Conservation (phyloP, 75 land plant genomes). For the Pseudotsuga menziesii region DNA sequence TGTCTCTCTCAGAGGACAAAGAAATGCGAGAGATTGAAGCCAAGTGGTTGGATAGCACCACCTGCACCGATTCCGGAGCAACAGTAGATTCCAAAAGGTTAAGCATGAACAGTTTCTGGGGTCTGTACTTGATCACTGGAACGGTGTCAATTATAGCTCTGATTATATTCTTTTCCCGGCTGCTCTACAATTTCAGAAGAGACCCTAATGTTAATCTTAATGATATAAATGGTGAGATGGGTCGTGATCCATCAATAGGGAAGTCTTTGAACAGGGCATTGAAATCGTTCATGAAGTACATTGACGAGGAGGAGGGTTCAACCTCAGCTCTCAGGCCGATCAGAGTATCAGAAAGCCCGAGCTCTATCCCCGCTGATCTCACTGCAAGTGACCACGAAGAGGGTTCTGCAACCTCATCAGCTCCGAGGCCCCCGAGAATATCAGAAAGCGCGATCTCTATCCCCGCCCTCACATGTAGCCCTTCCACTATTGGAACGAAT, state of each 20-base stretch:
- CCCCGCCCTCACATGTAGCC: too few species aligned
- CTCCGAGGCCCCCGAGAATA: too few species aligned
- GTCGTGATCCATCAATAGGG: not conserved
- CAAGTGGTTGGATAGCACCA: conserved; percentile 17
- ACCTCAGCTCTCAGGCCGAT: too few species aligned
- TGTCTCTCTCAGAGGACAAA: conserved; percentile 27
- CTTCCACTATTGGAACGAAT: too few species aligned
- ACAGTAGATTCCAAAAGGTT: conserved; percentile 15
- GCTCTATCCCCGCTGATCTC: too few species aligned
- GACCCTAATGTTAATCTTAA: too few species aligned
- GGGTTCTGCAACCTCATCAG: too few species aligned
- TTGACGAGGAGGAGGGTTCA: not conserved
- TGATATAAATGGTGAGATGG: too few species aligned
- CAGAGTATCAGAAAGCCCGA: too few species aligned
- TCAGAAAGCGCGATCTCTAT: too few species aligned
- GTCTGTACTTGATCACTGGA: conserved; percentile 50
- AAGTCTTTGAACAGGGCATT: not conserved
- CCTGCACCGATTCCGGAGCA: conserved; percentile 8
- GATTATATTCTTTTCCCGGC: conserved; percentile 15
- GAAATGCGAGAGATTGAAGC: conserved; percentile 13
- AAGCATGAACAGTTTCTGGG: conserved; percentile 47
- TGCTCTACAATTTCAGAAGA: conserved; percentile 4
- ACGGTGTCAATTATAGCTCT: conserved; percentile 30
- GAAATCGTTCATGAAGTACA: not conserved
- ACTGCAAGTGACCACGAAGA: too few species aligned